Evolutionary conservation across 345 rosid genomes (phyloP), one percentile per base, ranked within the genome.

Genomic region (Passiflora organensis): DNA sequence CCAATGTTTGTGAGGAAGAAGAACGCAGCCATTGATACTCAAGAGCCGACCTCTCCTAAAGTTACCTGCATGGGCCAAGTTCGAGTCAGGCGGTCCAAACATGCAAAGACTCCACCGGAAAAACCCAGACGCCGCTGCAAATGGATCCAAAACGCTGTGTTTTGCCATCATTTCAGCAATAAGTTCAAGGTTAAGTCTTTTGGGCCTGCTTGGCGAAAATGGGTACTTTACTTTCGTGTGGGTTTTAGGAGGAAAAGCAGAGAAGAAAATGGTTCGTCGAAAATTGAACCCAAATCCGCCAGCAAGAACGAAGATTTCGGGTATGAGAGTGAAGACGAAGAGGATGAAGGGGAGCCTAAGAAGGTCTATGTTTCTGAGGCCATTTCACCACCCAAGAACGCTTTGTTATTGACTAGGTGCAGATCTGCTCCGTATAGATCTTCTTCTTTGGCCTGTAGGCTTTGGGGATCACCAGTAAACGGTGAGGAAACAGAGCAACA

Each of bases 31-130:
- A 66, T 70, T 50, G 88, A 85, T 71, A 80, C 87, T 4, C 96
- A 82, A 53, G 97, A 91, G 49, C 97, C 97, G 14, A 63, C 95
- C 39, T 91, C 97, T 13, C 97, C 97, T 0, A 85, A 83, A 63
- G 97, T 91, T 36, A 87, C 97, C 28, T 91, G 97, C 96, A 85
- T 91, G 86, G 97, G 97, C 21, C 96, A 91, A 60, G 96, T 91
- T 53, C 87, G 89, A 47, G 91, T 80, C 66, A 69, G 69, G 20
- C 77, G 94, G 17, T 78, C 87, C 22, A 80, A 79, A 44, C 72
- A 77, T 28, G 37, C 59, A 28, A 17, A 68, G 43, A 60, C 72
- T 64, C 67, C 62, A 18, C 49, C 23, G 10, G 21, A 20, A 3
- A 51, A 57, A 21, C 21, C 28, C 12, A 59, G 48, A 46, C 52